Evolutionary conservation across 768 basidiomycete genomes (phyloP), one percentile per base, ranked within the genome.

Genomic region (Boletus vermiculosoides): DNA sequence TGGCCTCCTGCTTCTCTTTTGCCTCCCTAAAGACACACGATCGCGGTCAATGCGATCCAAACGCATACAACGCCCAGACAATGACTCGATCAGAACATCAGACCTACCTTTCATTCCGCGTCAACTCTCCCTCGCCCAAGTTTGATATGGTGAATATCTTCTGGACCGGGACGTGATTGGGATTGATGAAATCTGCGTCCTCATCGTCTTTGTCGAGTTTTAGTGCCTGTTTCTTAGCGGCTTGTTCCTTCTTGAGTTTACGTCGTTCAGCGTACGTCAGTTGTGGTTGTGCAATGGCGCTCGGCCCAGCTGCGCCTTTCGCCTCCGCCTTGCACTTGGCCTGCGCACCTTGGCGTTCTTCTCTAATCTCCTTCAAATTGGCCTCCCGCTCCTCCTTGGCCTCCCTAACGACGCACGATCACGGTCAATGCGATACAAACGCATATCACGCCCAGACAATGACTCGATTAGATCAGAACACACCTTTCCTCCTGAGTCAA

Each of bases 331-430:
- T 85, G 54, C 94, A 79, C 80, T 88, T 91, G 2, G 90, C 90
- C 46, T 86, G 86, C 1, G 94, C 94, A 41, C 85, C 88, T 60
- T 94, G 94, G 50, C 95, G 87, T 57, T 96, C 91, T 54, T 84
- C 87, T 57, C 83, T 83, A 66, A 98, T 91, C 83, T 87, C 89
- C 45, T 84, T 83, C 16, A 98, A n/a, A n/a, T 91, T 84, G 2
- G 93, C 91, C 1, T 94, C 93, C 65, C 88, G 81, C 77, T 94
- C 94, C 73, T 95, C 93, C 69, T 94, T 94, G 67, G 86, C 87
- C 68, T 97, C 95, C 61, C 94, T 94, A 59, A 33, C 51, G 2
- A 28, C 9, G 23, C 15, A 33, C 22, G 10, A 40, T 30, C 20
- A 36, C 16, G 11, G 31, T 56, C 16, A 56, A 47, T 28, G 8